Evolutionary conservation across 305 asterid species (phyloP).

Genomic region (Caryopteris hybrid): DNA sequence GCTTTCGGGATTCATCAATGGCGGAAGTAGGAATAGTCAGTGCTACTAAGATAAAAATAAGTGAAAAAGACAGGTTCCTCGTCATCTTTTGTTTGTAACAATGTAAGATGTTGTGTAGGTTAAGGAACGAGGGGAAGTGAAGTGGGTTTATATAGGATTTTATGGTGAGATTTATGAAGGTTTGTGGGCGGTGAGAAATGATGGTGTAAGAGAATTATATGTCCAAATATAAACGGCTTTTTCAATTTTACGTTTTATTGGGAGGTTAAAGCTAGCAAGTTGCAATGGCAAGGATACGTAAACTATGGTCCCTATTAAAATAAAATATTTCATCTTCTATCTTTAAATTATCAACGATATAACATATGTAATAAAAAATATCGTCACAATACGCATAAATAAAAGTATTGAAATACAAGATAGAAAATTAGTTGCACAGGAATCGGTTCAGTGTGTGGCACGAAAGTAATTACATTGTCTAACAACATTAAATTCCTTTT

Average conservation of each 20-base stretch:
- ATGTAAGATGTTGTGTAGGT: constrained; percentile 5
- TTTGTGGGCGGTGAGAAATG: neutral
- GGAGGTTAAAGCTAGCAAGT: neutral
- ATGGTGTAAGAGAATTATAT: neutral
- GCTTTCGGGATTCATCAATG: neutral
- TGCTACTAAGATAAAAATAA: constrained; percentile 4
- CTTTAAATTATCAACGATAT: no score
- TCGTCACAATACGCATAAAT: no score
- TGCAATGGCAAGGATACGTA: constrained; percentile 1
- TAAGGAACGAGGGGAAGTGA: constrained; percentile 18
- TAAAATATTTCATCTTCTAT: no score
- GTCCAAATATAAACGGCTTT: constrained; percentile 6
- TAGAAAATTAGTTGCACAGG: no score
- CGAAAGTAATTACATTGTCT: neutral
- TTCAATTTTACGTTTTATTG: neutral
- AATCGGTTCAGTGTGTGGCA: no score
- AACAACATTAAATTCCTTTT: neutral
- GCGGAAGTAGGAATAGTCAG: neutral
- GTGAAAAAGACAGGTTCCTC: constrained; percentile 9
- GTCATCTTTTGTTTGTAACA: neutral
- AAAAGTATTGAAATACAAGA: no score
- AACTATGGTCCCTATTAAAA: neutral
- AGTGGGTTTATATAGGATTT: constrained; percentile 36
- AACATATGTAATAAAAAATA: no score
- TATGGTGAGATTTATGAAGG: neutral